Conservation (phyloP, 768 basidiomycete species). For the Lyophyllum atratum region DNA sequence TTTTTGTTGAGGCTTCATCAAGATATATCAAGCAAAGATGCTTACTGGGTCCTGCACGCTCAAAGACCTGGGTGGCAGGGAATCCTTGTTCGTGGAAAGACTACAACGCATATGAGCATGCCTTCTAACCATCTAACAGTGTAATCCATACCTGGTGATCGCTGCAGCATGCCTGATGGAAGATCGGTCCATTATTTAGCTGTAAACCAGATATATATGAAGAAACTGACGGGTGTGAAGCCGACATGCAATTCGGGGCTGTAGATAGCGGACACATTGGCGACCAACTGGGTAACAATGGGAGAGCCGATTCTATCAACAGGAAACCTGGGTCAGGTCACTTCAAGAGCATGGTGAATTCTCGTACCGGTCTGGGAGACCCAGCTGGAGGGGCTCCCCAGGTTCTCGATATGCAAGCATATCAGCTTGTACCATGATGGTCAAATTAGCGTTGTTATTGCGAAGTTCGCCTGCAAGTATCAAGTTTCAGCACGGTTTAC, state of each 20-base stretch:
- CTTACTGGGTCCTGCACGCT: conserved; percentile 76
- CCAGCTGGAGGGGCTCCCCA: conserved; percentile 81
- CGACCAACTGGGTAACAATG: conserved; percentile 73
- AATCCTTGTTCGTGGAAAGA: conserved; percentile 83
- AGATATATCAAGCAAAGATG: conserved; percentile 7
- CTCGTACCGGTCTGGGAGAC: conserved; percentile 69
- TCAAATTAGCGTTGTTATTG: conserved; percentile 60
- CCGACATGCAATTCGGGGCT: conserved; percentile 79
- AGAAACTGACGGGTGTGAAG: conserved; percentile 51
- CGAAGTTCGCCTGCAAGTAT: conserved; percentile 55
- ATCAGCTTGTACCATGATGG: conserved; percentile 88
- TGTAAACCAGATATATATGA: background rate
- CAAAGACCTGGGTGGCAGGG: conserved; percentile 86
- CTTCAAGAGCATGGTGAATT: background rate
- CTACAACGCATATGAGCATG: conserved; percentile 34
- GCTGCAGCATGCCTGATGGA: conserved; percentile 77
- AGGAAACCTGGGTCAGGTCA: background rate
- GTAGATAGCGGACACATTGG: conserved; percentile 77
- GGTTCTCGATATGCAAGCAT: conserved; percentile 87
- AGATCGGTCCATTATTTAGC: background rate
- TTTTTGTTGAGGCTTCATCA: background rate
- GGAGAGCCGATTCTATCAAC: conserved; percentile 70
- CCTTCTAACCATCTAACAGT: background rate
- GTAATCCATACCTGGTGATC: conserved; percentile 69
- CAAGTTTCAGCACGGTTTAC: background rate